Evolutionary conservation across 257 asterid species (phyloP).

Genomic region (Prunella vulgaris): DNA sequence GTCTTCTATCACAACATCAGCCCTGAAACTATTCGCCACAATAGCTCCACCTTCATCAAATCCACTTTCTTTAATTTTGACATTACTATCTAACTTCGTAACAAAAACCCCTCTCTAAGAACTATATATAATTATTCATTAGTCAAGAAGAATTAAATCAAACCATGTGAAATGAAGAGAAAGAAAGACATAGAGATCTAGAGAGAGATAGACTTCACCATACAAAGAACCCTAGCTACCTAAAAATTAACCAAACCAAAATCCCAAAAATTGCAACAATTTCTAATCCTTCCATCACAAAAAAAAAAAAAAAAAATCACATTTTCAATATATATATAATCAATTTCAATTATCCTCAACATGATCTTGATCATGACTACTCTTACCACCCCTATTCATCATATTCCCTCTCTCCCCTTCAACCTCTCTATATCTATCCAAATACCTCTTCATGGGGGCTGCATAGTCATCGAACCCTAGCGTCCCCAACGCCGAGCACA

Average conservation of each 20-base stretch:
- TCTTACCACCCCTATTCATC: slow-evolving; percentile 18
- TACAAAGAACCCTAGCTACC: background rate
- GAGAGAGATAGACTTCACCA: no score
- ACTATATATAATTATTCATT: background rate
- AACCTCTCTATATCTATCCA: slow-evolving; percentile 53
- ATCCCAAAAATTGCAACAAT: background rate
- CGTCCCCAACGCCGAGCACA: slow-evolving; percentile 53
- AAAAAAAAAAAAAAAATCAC: background rate
- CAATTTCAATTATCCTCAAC: slow-evolving; percentile 23
- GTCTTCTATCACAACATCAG: no score
- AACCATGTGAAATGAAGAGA: background rate
- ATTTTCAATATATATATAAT: no score
- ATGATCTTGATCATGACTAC: slow-evolving; percentile 18
- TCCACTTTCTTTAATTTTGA: no score
- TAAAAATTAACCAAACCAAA: background rate
- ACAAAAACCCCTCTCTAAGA: background rate
- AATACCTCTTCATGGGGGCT: slow-evolving; percentile 45
- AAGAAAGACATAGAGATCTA: no score
- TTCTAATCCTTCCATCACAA: no score
- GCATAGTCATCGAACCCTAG: slow-evolving; percentile 63
- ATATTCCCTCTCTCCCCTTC: slow-evolving; percentile 41
- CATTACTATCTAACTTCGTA: background rate
- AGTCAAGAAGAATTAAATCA: background rate
- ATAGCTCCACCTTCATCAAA: no score
- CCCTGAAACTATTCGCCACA: no score